phyloP scores from a whole-genome alignment of 192 early-diverging fungal genomes.

The Podila clonocystis region DNA sequence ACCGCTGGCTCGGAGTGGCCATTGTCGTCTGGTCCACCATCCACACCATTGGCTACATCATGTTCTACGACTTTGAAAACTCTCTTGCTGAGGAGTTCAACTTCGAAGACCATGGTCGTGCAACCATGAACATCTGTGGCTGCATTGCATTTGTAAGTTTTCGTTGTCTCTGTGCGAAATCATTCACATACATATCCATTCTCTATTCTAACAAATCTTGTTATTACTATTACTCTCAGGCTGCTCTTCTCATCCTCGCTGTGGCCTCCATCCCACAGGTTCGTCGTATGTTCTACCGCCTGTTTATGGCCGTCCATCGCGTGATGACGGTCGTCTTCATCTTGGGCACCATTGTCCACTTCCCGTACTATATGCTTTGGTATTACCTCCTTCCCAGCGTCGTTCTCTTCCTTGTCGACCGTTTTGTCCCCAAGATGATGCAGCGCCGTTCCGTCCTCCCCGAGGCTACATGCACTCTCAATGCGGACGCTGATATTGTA shows the following conservation, averaged over 20 bases:
- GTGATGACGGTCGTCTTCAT: constrained; percentile 45
- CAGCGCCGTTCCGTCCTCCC: constrained; percentile 24
- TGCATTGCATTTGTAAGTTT: constrained; percentile 30
- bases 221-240: constrained; percentile 1
- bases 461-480: constrained; percentile 22
- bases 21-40: constrained; percentile 40
- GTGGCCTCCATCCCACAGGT: constrained; percentile 41
- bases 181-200: background rate
- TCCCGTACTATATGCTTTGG: constrained; percentile 42
- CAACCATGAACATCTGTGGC: constrained; percentile 47
- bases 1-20: constrained; percentile 45
- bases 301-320: constrained; percentile 36
- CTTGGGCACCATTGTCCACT: constrained; percentile 31
- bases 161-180: background rate
- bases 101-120: constrained; percentile 29
- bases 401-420: constrained; percentile 37
- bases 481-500: constrained; percentile 41
- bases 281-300: constrained; percentile 21
- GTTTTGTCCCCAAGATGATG: constrained; percentile 45
- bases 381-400: constrained; percentile 42
- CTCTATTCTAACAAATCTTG: background rate
- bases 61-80: constrained; percentile 19
- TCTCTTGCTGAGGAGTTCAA: constrained; percentile 16
- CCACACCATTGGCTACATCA: constrained; percentile 37
- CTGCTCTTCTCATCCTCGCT: constrained; percentile 21